phyloP scores from a whole-genome alignment of 495 filamentous ascomycete genomes.

The Penicillium longicatenatum region DNA sequence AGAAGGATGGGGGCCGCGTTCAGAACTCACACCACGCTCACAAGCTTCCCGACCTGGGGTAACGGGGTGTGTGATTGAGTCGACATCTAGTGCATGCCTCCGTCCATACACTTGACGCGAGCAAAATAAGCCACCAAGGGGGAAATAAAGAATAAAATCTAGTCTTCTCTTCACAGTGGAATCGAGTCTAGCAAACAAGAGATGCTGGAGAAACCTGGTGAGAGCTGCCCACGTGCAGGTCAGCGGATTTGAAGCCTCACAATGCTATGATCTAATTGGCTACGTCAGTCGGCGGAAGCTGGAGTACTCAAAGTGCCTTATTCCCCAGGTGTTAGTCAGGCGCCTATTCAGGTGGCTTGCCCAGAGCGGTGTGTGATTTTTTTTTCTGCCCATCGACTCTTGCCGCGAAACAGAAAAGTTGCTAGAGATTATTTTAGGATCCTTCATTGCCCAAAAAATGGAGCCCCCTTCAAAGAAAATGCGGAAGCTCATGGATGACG shows the following conservation, averaged over 20 bases:
- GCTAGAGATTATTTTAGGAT: neutral
- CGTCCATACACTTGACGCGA: slow-evolving; percentile 41
- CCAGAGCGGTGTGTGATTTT: slow-evolving; percentile 32
- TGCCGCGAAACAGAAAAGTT: slow-evolving; percentile 8
- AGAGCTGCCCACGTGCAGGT: slow-evolving; percentile 23
- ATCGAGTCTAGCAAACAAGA: neutral
- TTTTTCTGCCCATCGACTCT: slow-evolving; percentile 29
- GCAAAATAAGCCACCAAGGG: slow-evolving; percentile 4
- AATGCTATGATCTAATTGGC: slow-evolving; percentile 40
- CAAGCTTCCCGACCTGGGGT: slow-evolving; percentile 54
- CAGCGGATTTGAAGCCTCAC: slow-evolving; percentile 11
- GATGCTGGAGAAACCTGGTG: slow-evolving; percentile 18
- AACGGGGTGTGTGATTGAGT: slow-evolving; percentile 44
- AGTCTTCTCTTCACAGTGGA: neutral
- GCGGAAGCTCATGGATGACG: slow-evolving; percentile 50
- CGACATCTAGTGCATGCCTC: slow-evolving; percentile 51
- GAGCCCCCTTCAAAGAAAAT: slow-evolving; percentile 50
- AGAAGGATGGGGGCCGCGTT: neutral
- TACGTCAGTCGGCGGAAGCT: slow-evolving; percentile 37
- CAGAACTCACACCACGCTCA: slow-evolving; percentile 55
- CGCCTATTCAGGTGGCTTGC: slow-evolving; percentile 1
- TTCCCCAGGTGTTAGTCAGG: slow-evolving; percentile 17
- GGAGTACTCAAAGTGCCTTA: neutral
- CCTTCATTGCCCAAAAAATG: slow-evolving; percentile 30
- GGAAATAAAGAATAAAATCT: slow-evolving; percentile 7